Percentiles rank a stretch among this genome's conserved stretches.
Evolutionary conservation across 192 early-diverging fungal species (phyloP).

Genomic region (Powellomyces hirtus): DNA sequence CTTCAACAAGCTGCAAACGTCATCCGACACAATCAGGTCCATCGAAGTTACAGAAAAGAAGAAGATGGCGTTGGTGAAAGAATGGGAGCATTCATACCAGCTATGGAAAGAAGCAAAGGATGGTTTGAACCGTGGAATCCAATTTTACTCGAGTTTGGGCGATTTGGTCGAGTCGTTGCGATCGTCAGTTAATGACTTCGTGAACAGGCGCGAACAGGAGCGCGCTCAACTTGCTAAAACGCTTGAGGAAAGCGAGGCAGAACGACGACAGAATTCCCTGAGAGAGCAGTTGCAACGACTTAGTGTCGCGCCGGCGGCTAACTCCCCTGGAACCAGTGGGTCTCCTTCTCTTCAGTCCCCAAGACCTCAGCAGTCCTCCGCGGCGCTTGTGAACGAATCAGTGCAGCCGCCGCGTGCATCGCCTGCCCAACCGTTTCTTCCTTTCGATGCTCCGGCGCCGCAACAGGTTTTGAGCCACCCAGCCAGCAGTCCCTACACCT

Average conservation of each 20-base stretch:
- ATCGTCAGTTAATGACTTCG: slow-evolving; percentile 58
- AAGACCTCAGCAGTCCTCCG: slow-evolving; percentile 14
- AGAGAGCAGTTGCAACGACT: slow-evolving; percentile 58
- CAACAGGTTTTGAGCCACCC: background rate
- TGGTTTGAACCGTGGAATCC: slow-evolving; percentile 67
- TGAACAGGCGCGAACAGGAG: slow-evolving; percentile 59
- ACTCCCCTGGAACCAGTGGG: background rate
- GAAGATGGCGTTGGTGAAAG: slow-evolving; percentile 64
- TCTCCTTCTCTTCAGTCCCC: slow-evolving; percentile 24
- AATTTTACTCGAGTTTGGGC: slow-evolving; percentile 66
- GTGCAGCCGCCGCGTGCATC: background rate
- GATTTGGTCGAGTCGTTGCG: slow-evolving; percentile 56
- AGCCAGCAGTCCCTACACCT: background rate
- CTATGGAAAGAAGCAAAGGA: slow-evolving; percentile 66
- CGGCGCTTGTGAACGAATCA: too few relatives aligned
- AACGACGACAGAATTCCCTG: slow-evolving; percentile 60
- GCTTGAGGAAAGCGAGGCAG: slow-evolving; percentile 52
- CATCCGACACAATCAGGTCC: slow-evolving; percentile 38
- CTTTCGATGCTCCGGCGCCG: background rate
- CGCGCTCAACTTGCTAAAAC: slow-evolving; percentile 49
- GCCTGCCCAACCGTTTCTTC: background rate
- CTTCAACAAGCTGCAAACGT: slow-evolving; percentile 57
- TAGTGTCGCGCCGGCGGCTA: slow-evolving; percentile 23
- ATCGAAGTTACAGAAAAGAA: slow-evolving; percentile 68
- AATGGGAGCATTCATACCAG: slow-evolving; percentile 62